Conservation (phyloP, 2,329 filamentous ascomycete species). For the Chaetomium sp. region DNA sequence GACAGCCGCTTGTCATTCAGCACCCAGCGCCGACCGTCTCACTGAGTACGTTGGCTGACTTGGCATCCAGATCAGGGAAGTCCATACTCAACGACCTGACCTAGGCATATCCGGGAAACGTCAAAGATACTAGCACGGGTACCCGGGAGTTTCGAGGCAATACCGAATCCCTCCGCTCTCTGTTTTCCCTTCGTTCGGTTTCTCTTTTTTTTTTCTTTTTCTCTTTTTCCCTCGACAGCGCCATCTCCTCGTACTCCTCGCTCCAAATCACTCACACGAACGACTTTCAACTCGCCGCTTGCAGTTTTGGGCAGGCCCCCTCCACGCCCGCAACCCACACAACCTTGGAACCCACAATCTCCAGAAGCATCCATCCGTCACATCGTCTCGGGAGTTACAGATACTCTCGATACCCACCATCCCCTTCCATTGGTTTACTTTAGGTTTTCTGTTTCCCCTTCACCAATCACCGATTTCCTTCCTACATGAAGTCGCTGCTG, state of each 20-base stretch:
- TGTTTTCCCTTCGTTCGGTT: background rate
- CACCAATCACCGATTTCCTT: slow-evolving; percentile 20
- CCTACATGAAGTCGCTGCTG: slow-evolving; percentile 22
- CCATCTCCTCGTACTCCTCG: background rate
- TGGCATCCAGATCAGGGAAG: slow-evolving; percentile 14
- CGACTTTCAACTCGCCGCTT: background rate
- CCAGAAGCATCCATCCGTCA: slow-evolving; percentile 1
- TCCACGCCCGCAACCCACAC: slow-evolving; percentile 2
- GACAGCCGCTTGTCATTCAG: slow-evolving; percentile 14
- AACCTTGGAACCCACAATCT: background rate
- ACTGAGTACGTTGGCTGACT: slow-evolving; percentile 2
- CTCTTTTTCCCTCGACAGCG: background rate
- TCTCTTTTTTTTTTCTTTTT: background rate
- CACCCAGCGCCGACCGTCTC: background rate
- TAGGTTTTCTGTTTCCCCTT: background rate
- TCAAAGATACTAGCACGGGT: background rate
- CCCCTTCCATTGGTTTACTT: slow-evolving; percentile 12
- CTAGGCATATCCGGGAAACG: background rate
- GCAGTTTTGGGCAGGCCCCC: background rate
- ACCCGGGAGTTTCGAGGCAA: background rate
- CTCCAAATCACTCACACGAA: background rate
- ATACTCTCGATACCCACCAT: background rate
- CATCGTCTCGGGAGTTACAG: background rate
- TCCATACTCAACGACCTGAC: background rate
- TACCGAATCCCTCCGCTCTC: background rate